Percentiles rank a stretch among this genome's conserved stretches.
phyloP scores from a whole-genome alignment of 2,329 filamentous ascomycete genomes.

The Aureobasidium sp. region DNA sequence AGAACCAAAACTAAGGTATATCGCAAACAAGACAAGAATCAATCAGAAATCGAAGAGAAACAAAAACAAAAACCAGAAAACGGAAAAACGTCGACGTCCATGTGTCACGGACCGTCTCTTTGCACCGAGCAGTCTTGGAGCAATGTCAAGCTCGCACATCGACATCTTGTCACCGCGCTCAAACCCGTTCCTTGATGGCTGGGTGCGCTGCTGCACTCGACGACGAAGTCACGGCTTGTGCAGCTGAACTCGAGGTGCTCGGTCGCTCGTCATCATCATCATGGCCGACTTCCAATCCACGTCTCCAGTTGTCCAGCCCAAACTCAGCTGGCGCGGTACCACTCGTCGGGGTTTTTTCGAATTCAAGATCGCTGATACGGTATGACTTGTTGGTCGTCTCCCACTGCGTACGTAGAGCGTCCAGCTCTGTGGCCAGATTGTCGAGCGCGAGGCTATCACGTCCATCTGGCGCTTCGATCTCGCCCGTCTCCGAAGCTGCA shows the following conservation, averaged over 20 bases:
- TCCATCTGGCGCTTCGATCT: conserved; percentile 23
- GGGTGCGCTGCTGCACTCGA: neutral
- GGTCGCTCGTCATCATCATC: neutral
- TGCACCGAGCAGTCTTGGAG: neutral
- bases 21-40: conserved; percentile 12
- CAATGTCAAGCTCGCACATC: neutral
- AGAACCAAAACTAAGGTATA: conserved; percentile 13
- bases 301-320: conserved; percentile 10
- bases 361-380: conserved; percentile 61
- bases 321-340: conserved; percentile 12
- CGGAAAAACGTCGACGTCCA: neutral
- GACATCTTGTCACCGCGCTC: neutral
- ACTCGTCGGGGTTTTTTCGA: conserved; percentile 13
- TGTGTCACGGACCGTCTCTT: neutral
- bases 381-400: conserved; percentile 95
- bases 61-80: neutral
- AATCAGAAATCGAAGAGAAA: neutral
- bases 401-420: conserved; percentile 86
- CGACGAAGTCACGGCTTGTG: neutral
- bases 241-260: conserved; percentile 8
- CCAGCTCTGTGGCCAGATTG: conserved; percentile 79
- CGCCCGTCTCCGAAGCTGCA: conserved; percentile 22
- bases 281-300: conserved; percentile 1
- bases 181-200: neutral
- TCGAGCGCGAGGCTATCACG: conserved; percentile 71